Conservation (phyloP, 2,329 filamentous ascomycete species). For the Tricladium varicosporioides region DNA sequence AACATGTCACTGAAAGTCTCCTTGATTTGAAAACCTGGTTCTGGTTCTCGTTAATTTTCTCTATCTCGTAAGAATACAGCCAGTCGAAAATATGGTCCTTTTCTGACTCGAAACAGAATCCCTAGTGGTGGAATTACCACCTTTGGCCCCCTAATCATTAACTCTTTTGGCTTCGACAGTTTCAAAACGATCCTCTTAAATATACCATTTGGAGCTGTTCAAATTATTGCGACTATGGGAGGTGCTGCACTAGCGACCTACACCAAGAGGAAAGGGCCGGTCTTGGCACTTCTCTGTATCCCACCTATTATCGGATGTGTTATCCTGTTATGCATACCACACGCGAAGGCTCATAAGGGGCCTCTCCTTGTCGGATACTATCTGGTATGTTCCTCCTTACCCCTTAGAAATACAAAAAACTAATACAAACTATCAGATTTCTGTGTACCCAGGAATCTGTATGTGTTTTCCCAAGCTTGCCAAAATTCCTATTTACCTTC, state of each 20-base stretch:
- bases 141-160: conserved; percentile 63
- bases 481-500: neutral
- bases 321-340: conserved; percentile 50
- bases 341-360: conserved; percentile 41
- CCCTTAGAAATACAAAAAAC: conserved; percentile 60
- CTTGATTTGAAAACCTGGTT: conserved; percentile 38
- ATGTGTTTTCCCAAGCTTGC: conserved; percentile 19
- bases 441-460: conserved; percentile 57
- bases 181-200: conserved; percentile 59
- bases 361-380: conserved; percentile 60
- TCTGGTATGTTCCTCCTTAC: conserved; percentile 55
- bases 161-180: conserved; percentile 58
- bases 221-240: conserved; percentile 57
- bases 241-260: conserved; percentile 58
- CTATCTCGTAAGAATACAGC: conserved; percentile 37
- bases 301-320: conserved; percentile 60
- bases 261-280: conserved; percentile 53
- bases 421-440: conserved; percentile 39
- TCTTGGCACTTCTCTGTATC: conserved; percentile 54
- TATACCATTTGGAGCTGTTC: conserved; percentile 64
- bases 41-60: conserved; percentile 32
- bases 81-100: conserved; percentile 48
- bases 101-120: conserved; percentile 42
- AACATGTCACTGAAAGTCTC: conserved; percentile 41
- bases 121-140: conserved; percentile 61